phyloP scores from a whole-genome alignment of 495 filamentous ascomycete genomes.

The Tuber brumale region DNA sequence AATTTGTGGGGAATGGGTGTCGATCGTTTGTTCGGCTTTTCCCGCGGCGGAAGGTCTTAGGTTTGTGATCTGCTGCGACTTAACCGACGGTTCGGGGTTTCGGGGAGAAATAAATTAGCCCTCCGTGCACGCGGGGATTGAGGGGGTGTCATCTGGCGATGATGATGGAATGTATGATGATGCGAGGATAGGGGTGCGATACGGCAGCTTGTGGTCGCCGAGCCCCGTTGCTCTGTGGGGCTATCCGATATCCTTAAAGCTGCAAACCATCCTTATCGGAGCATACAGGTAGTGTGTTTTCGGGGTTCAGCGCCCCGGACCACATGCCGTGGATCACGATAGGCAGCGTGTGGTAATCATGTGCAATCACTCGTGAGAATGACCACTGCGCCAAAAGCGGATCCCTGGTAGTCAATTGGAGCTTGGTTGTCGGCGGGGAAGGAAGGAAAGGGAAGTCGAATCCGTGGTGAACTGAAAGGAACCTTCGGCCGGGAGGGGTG shows the following conservation, averaged over 20 bases:
- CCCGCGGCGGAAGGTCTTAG: not conserved
- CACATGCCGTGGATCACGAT: no score
- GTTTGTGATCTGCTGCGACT: not conserved
- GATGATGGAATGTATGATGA: not conserved
- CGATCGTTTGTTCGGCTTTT: not conserved
- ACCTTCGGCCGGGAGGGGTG: not conserved
- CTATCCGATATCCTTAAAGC: not conserved
- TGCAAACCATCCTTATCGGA: no score
- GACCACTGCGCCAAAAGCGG: no score
- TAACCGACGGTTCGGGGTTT: not conserved
- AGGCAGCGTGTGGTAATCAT: no score
- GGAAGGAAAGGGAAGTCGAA: not conserved
- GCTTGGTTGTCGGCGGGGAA: no score
- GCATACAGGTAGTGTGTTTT: no score
- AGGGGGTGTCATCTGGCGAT: not conserved
- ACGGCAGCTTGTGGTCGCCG: not conserved
- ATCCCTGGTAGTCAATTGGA: not conserved
- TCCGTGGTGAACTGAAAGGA: not conserved
- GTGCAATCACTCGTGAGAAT: no score
- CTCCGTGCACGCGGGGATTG: not conserved
- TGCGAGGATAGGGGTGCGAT: not conserved
- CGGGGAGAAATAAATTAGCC: not conserved
- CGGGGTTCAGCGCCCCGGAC: no score
- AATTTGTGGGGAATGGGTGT: not conserved
- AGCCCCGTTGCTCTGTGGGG: not conserved